Evolutionary conservation across 2,329 filamentous ascomycete genomes (phyloP), one percentile per base, ranked within the genome.

Genomic region (Zelopaecilomyces penicillatus): DNA sequence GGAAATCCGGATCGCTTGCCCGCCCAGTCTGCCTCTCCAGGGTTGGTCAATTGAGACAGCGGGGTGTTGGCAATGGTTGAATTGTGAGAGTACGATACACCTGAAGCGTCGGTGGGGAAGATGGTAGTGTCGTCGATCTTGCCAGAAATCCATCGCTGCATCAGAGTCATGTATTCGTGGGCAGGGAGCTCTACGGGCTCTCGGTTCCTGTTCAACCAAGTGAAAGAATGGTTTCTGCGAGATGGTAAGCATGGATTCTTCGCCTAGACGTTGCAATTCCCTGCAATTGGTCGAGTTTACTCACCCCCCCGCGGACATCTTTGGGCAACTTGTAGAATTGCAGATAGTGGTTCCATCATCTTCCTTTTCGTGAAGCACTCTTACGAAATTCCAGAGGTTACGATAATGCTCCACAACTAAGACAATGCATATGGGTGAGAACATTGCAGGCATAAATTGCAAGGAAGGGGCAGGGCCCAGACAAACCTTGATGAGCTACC

Each of bases 131-230:
- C 90, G 57, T 93, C 87, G 52, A 95, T 88, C 70, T 97, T 97
- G 67, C 89, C 88, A 30, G 87, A 86, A 62, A 97, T 95, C 90
- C 91, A 97, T 59, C 91, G 87, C 68, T 96, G 90, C 64, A 97
- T 94, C 28, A 95, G 80, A 54, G 87, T 88, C 69, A 96, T 93
- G 69, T 97, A 97, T 65, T 94, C 89, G 50, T 83, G 83, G 5
- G 91, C 91, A 4, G 91, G 89, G 36, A 97, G 85, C 66, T 95
- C 91, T 52, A 95, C 89, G 8, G 91, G 89, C 60, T 88, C 83
- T 55, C 85, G 82, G 57, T 87, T 83, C 53, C 83, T 83, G 66
- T 96, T 94, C 44, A 97, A 78, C 91, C 91, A 97, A 40, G 90
- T 96, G 65, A 95, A 97, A 28, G 88, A 95, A 65, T 95, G 85